Evolutionary conservation across 176 grass and related monocot genomes (phyloP).

Genomic region (Miscanthus lutarioriparius): DNA sequence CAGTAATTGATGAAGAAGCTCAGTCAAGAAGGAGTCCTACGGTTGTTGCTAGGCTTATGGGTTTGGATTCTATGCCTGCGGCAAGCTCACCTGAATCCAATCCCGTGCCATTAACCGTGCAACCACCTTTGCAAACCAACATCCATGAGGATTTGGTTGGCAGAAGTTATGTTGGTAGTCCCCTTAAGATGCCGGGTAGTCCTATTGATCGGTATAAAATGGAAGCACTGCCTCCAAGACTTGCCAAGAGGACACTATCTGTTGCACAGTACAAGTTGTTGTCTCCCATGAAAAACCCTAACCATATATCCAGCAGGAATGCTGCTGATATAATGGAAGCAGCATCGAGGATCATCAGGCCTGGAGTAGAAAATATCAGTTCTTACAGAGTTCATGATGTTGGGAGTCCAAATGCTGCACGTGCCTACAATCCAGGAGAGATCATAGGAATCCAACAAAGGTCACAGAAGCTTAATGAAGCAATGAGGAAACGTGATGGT

Average conservation of each 20-base stretch:
- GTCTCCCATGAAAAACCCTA: slow-evolving; percentile 60
- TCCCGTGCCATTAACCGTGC: slow-evolving; percentile 30
- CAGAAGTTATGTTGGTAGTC: slow-evolving; percentile 43
- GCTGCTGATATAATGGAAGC: slow-evolving; percentile 83
- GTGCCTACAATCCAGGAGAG: slow-evolving; percentile 48
- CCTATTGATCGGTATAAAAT: slow-evolving; percentile 81
- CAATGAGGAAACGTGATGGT: slow-evolving; percentile 23
- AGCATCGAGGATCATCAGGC: slow-evolving; percentile 66
- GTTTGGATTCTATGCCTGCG: slow-evolving; percentile 79
- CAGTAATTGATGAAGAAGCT: slow-evolving; percentile 64
- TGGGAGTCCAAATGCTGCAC: slow-evolving; percentile 36
- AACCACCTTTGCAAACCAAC: slow-evolving; percentile 23
- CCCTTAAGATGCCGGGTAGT: slow-evolving; percentile 74
- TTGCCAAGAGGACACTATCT: slow-evolving; percentile 55
- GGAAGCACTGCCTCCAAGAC: slow-evolving; percentile 66
- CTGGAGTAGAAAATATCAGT: slow-evolving; percentile 43
- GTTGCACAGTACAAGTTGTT: slow-evolving; percentile 56
- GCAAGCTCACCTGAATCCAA: slow-evolving; percentile 46
- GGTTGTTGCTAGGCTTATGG: slow-evolving; percentile 92
- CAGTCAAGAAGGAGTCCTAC: slow-evolving; percentile 49
- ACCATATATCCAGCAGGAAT: slow-evolving; percentile 59
- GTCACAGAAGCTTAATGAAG: slow-evolving; percentile 48
- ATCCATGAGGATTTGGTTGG: slow-evolving; percentile 32
- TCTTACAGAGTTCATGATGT: slow-evolving; percentile 37
- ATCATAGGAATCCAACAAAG: slow-evolving; percentile 37